Percentiles rank a stretch among this genome's conserved stretches.
Conservation (phyloP, 78 protist genomes). For the Planoprotostelium fungivorum region DNA sequence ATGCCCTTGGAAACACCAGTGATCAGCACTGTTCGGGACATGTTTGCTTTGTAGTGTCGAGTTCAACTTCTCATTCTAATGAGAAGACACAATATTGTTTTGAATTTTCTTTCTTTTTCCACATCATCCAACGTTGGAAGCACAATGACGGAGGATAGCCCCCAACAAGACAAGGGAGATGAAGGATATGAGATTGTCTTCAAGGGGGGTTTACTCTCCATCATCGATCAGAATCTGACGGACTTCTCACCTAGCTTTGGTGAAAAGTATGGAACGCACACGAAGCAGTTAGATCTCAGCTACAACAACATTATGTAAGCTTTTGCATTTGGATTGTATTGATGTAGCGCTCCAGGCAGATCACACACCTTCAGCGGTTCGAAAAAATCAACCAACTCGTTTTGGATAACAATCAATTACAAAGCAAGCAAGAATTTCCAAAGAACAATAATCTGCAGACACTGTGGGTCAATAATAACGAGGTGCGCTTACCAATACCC, state of each 20-base stretch:
- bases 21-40: no score
- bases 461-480: slow-evolving; percentile 54
- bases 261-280: slow-evolving; percentile 2
- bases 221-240: neutral
- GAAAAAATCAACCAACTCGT: slow-evolving; percentile 33
- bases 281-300: slow-evolving; percentile 34
- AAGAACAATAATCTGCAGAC: slow-evolving; percentile 27
- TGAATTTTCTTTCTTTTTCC: no score
- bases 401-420: slow-evolving; percentile 46
- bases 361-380: slow-evolving; percentile 24
- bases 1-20: no score
- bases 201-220: neutral
- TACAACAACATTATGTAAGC: slow-evolving; percentile 43
- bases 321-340: neutral
- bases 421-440: slow-evolving; percentile 29
- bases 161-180: neutral
- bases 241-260: neutral
- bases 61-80: no score
- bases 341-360: slow-evolving; percentile 1
- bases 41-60: no score
- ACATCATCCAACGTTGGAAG: no score
- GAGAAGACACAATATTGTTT: no score
- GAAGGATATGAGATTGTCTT: neutral
- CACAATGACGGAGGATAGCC: neutral
- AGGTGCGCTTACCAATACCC: slow-evolving; percentile 39